Evolutionary conservation across 2,329 filamentous ascomycete species (phyloP), one percentile per base, ranked within the genome.

Genomic region (Ceratocystis huliohia): DNA sequence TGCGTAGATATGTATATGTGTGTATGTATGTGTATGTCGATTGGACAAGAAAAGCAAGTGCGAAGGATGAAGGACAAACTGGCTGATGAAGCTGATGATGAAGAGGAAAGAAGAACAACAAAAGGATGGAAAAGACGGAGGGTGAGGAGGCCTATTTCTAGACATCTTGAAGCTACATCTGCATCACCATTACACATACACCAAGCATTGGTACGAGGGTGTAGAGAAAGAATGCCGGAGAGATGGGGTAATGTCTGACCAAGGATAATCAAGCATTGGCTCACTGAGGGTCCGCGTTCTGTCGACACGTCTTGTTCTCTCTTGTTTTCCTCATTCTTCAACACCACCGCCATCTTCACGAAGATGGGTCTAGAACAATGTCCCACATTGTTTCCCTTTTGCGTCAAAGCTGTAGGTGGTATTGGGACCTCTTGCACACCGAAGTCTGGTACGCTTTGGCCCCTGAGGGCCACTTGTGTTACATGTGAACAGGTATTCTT

Each of bases 341-440:
- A 41, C 37, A 41, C 37, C 37, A 15, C 37, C 37, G 37, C 10
- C 28, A 5, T 59, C 56, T 10, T 13, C 7, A 25, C 7, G 17
- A 59, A 7, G 3, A 37, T 41, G 10, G n/a, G n/a, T 59, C 56
- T n/a, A n/a, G 56, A 37, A 59, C 56, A 59, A 59, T 59, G 56
- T n/a, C 1, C 3, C 2, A 7, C 56, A 37, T 59, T 59, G 56
- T 37, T 33, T 59, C 2, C 17, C 17, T n/a, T 41, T 59, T 30
- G 56, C 13, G 13, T 33, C 56, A 37, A 37, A 37, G 25, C 30
- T n/a, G 20, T 33, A 33, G 56, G 30, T 15, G 56, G 7, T 33
- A 17, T 25, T 17, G 17, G 56, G 56, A 37, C 25, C 17, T 8
- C 10, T 17, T 7, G 28, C 1, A 59, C 17, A 37, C 5, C 13